Evolutionary conservation across 83 land plant species (phyloP), one percentile per base, ranked within the genome.

Genomic region (Picea abies): DNA sequence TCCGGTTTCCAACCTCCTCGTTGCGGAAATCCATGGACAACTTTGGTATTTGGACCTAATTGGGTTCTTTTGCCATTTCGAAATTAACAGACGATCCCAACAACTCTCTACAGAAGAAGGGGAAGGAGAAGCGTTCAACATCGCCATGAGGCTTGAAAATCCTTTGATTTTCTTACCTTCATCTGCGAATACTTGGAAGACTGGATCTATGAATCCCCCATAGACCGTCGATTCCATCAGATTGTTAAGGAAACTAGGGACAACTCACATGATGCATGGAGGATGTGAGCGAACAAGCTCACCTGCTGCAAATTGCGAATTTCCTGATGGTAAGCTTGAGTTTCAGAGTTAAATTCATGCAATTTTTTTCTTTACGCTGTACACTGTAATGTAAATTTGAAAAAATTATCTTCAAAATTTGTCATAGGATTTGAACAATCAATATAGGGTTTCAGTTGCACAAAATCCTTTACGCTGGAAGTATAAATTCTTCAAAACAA

Each of bases 141-240:
- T 47, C 1, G 78, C 78, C 78, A 75, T 75, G 15, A 75, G 19
- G 78, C 78, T 75, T 0, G 78, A 75, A 22, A 75, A 75, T 22
- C 78, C 78, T 3, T 75, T 60, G 16, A 72, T 44, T 72, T 14
- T 75, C 16, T 47, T 75, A 3, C 77, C 56, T 5, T 75, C 78
- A 15, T 75, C 78, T 4, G 29, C 1, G 5, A 75, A 49, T 44
- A 15, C 32, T 47, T 75, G 60, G 78, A 75, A 75, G 15, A 75
- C 12, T 4, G 78, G 78, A 3, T 75, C 78, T 44, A 75, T 4
- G 32, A 47, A 75, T 35, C 35, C 35, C 35, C 35, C 35, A 35
- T 35, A 35, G 35, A 35, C 2, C 35, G 2, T 35, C 35, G 78
- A 75, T 47, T 75, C 78, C 78, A 75, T 75, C 15, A 75, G 15